Conservation (phyloP, 2,329 filamentous ascomycete genomes). For the Xylaria sp. region DNA sequence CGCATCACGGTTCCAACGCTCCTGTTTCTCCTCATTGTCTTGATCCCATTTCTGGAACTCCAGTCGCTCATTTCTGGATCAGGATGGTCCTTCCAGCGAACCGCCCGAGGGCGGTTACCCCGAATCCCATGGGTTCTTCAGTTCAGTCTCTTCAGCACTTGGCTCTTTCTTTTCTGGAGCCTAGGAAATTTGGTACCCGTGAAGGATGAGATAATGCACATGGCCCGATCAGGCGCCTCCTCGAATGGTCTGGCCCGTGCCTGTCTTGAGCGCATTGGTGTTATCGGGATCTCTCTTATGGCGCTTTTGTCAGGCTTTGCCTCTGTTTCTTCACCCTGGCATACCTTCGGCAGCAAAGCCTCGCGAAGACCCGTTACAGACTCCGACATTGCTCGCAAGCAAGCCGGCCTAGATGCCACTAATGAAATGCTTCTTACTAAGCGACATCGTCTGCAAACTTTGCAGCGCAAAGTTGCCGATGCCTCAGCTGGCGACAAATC, state of each 20-base stretch:
- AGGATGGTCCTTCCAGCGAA: constrained; percentile 72
- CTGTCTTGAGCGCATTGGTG: constrained; percentile 76
- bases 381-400: constrained; percentile 78
- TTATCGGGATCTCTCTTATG: constrained; percentile 88
- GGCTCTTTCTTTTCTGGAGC: constrained; percentile 82
- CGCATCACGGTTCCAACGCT: constrained; percentile 75
- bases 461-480: constrained; percentile 70
- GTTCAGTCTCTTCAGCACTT: constrained; percentile 68
- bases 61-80: constrained; percentile 68
- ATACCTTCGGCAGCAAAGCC: constrained; percentile 76
- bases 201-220: constrained; percentile 55
- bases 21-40: constrained; percentile 75
- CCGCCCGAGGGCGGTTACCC: constrained; percentile 65
- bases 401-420: constrained; percentile 80
- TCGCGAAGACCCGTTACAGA: constrained; percentile 72
- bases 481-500: constrained; percentile 54
- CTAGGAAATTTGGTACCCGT: constrained; percentile 71
- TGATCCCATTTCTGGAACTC: constrained; percentile 83
- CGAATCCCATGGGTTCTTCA: constrained; percentile 73
- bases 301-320: constrained; percentile 89
- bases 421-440: constrained; percentile 83
- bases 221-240: constrained; percentile 54
- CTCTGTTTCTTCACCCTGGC: constrained; percentile 87
- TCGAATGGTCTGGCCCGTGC: constrained; percentile 58
- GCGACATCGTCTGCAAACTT: constrained; percentile 73